These are phyloP conservation scores for Angomonas ambiguus DNA, from an alignment of 208 protist genomes.

Conservation along the genomic window DNA sequence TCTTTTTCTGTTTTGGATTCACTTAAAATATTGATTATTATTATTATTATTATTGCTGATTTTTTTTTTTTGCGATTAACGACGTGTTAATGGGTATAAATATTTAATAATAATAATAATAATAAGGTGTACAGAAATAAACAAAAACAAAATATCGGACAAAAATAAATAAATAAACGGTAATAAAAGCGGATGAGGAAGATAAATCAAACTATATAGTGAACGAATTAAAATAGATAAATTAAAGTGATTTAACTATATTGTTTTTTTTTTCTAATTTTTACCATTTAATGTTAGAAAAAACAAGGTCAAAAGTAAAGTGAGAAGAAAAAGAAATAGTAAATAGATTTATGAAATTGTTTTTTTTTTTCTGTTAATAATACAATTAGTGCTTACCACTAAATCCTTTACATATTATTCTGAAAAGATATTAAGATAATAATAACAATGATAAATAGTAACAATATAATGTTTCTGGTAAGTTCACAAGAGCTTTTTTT, in stretches of 20 bases:
- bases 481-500: too few relatives aligned
- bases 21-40: too few relatives aligned
- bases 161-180: neutral
- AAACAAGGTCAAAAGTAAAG: neutral
- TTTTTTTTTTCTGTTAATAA: conserved; percentile 16
- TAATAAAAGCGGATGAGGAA: too few relatives aligned
- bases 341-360: conserved; percentile 9
- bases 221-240: neutral
- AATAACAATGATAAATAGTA: neutral
- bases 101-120: conserved; percentile 2
- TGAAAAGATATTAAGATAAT: neutral
- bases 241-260: neutral
- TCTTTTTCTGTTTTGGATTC: too few relatives aligned
- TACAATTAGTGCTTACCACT: too few relatives aligned
- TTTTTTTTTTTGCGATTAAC: too few relatives aligned
- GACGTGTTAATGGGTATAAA: too few relatives aligned
- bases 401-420: too few relatives aligned
- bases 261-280: neutral
- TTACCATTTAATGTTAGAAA: neutral
- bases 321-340: neutral
- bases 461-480: too few relatives aligned
- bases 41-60: too few relatives aligned
- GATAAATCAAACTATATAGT: neutral
- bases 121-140: conserved; percentile 2
- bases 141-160: conserved; percentile 4